Evolutionary conservation across 2,329 filamentous ascomycete genomes (phyloP), one percentile per base, ranked within the genome.

Genomic region (Bimuria novae-zelandiae): DNA sequence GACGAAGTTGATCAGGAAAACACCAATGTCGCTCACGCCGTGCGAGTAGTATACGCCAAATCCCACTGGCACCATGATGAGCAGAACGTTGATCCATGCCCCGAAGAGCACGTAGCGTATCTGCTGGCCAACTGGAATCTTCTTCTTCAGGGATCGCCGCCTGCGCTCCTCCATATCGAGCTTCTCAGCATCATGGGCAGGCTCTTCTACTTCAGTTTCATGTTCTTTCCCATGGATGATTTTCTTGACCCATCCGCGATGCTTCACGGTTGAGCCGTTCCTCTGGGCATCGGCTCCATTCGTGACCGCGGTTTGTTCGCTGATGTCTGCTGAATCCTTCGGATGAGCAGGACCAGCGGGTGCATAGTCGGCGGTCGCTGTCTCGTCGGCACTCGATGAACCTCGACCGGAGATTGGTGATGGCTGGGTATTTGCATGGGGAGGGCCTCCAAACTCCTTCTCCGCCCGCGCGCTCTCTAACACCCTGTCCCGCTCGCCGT

Each of bases 1-100:
- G 59, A 97, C 83, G 67, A 97, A 97, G 77, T 97, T 97, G 75
- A 97, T 83, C 51, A 92, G 84, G 67, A 97, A 97, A 41, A 94
- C 62, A 1, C 67, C 59, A 12, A 72, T 66, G 4, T 65, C 55
- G 3, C 56, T 57, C 11, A 69, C 60, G 14, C 82, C 79, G 46
- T 77, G 59, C 16, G 85, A 76, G 67, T 88, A 91, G 64, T 89
- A 84, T 47, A 93, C 72, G 1, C 83, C 89, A 64, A 96, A 75
- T 46, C 92, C 92, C 29, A 86, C 83, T 0, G 92, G 92, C 0
- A 89, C 91, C 19, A 87, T 85, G 14, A 96, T 47, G 19, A 96
- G 78, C 22, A 97, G 77, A 21, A 96, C 68, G 68, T 97, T 97
- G 76, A 96, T 88, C 85, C 89, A 96, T 0, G 90, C 94, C 64